Base-by-base conservation (phyloP, 805 yeast genomes). In the Starmerella stigmatis region DNA sequence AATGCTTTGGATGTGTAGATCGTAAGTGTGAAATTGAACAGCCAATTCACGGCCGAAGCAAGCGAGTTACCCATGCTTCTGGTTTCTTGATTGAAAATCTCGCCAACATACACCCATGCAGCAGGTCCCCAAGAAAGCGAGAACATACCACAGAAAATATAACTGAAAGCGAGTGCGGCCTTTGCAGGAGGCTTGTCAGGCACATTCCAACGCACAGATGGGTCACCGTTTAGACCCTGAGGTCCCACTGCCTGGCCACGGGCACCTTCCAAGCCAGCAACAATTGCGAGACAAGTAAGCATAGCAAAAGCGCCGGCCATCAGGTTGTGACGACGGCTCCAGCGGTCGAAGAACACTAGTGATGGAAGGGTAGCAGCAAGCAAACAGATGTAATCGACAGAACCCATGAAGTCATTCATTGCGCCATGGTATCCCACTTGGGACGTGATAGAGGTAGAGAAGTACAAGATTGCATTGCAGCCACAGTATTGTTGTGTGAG, bases 401-500 rank as follows among this genome's bases (percentile, higher is more conserved):
- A 52, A 60, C 83, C 84, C 4, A 94, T 83, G 37, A 82, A 65
- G 42, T 82, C 59, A 62, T 83, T 72, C 12, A 73, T 65, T 43
- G 71, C 60, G 23, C 94, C 94, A 1, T 86, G 72, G 48, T 65
- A 70, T 42, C 74, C 73, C 26, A 52, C 46, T 49, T 51, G 54
- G 2, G 47, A 30, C 63, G 88, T 85, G 64, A 86, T 84, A 53
- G 78, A 72, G 17, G 89, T 86, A 34, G 94, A 92, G 62, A 80
- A 88, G 66, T 88, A 88, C 60, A 88, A 84, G 48, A 86, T 81
- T 59, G 86, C 86, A 66, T 86, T 86, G 51, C 86, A 79, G 45
- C 96, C 96, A 7, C 94, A 77, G 57, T 85, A 77, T 65, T 88
- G 96, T 65, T 89, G 96, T 58, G 85, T 69, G 17, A 84, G 79